Conservation (phyloP, 805 yeast genomes). For the Wickerhamomyces rabaulensis region DNA sequence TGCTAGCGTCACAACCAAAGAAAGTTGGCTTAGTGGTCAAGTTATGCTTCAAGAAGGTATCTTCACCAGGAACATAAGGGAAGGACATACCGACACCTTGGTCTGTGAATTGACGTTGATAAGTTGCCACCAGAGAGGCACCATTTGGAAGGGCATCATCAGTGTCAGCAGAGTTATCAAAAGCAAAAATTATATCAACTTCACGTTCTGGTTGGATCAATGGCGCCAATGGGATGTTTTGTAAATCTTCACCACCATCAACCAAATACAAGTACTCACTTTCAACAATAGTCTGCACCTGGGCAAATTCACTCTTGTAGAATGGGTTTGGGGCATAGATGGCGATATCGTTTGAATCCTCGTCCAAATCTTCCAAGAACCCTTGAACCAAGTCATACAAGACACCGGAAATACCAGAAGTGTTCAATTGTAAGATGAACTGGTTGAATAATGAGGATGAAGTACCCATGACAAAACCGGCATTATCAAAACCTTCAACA, state of each 20-base stretch:
- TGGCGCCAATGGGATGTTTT: slow-evolving; percentile 59
- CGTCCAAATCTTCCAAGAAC: slow-evolving; percentile 41
- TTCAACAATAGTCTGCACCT: slow-evolving; percentile 30
- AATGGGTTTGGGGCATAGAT: slow-evolving; percentile 70
- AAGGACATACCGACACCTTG: slow-evolving; percentile 55
- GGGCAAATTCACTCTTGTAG: slow-evolving; percentile 35
- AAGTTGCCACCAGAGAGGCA: slow-evolving; percentile 48
- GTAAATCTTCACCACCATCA: slow-evolving; percentile 69
- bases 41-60: slow-evolving; percentile 53
- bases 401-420: slow-evolving; percentile 43
- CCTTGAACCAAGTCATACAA: slow-evolving; percentile 37
- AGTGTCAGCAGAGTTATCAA: slow-evolving; percentile 67
- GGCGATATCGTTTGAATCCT: slow-evolving; percentile 60
- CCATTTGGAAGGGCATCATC: slow-evolving; percentile 62
- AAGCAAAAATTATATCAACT: slow-evolving; percentile 59
- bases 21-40: slow-evolving; percentile 68
- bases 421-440: slow-evolving; percentile 50
- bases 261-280: slow-evolving; percentile 47
- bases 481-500: slow-evolving; percentile 68
- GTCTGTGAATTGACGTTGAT: slow-evolving; percentile 48
- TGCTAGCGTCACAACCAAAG: slow-evolving; percentile 74
- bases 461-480: slow-evolving; percentile 78
- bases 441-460: slow-evolving; percentile 78
- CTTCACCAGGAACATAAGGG: slow-evolving; percentile 74
- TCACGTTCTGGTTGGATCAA: slow-evolving; percentile 52